Evolutionary conservation across 2,329 filamentous ascomycete genomes (phyloP), one percentile per base, ranked within the genome.

Genomic region (Pseudogymnoascus sp.): DNA sequence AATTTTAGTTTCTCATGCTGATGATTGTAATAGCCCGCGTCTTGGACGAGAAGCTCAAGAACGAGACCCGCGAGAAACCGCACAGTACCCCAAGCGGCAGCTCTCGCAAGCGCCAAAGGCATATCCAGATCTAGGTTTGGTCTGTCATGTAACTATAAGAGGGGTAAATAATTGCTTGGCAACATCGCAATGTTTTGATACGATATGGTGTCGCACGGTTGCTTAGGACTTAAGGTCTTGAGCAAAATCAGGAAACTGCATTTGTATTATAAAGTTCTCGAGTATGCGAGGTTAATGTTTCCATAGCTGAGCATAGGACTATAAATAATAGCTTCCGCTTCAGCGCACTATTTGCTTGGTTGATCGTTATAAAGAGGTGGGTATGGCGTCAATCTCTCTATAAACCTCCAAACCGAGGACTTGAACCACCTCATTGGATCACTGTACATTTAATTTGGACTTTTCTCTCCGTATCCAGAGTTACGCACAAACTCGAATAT

Each of bases 41-140:
- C 18, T 75, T 87, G 73, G 84, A 87, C 77, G 82, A 87, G 72
- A 87, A 87, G 75, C 82, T 87, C 78, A 85, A 84, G 79, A 78
- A 83, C 67, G 84, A 87, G 70, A 80, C 79, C 69, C 82, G 78
- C 75, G 81, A 85, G 60, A 86, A 86, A 74, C 77, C 83, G 75
- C 58, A 60, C 9, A 28, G 58, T 38, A 60, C 58, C 18, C 58
- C 58, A 40, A 60, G 58, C 58, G 58, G 33, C 58, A 41, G 58
- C 18, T 60, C 58, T 18, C 33, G 58, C 21, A 60, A 60, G 35
- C 58, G 58, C 58, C 58, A 60, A 40, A 38, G 33, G 49, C 49
- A 55, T 18, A 55, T 55, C 18, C 49, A 55, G 25, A 11, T 55
- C 28, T 55, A 55, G 28, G 28, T 21, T 55, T 31, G 49, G 49